phyloP scores from a whole-genome alignment of 2,329 filamentous ascomycete species.

The Paecilomyces sp. region DNA sequence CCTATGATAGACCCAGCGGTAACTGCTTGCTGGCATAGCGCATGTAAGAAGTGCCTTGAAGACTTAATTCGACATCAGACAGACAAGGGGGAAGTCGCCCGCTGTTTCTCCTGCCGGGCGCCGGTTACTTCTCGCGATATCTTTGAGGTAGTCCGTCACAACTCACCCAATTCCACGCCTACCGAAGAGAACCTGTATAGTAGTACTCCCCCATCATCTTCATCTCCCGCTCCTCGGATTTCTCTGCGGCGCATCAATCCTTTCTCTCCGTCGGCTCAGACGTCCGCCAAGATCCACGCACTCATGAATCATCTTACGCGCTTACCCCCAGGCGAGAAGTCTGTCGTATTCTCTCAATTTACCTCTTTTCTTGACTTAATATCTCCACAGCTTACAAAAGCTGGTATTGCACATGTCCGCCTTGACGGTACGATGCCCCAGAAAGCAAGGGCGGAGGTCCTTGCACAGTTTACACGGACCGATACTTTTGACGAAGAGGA shows the following conservation, averaged over 20 bases:
- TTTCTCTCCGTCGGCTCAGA: constrained; percentile 51
- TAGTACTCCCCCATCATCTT: constrained; percentile 28
- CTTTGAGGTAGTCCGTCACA: constrained; percentile 82
- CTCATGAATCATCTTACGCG: constrained; percentile 68
- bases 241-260: constrained; percentile 55
- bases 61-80: constrained; percentile 84
- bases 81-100: constrained; percentile 65
- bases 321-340: constrained; percentile 68
- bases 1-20: constrained; percentile 93
- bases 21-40: constrained; percentile 95
- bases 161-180: constrained; percentile 35
- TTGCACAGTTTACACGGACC: constrained; percentile 60
- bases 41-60: constrained; percentile 87
- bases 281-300: constrained; percentile 78
- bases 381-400: constrained; percentile 65
- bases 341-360: constrained; percentile 94
- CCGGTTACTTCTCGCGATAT: constrained; percentile 74
- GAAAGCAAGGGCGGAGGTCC: constrained; percentile 70
- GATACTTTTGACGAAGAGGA: constrained; percentile 29
- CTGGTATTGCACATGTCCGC: constrained; percentile 72
- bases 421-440: constrained; percentile 89
- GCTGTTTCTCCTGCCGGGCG: constrained; percentile 87
- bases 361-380: constrained; percentile 93
- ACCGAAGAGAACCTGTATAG: constrained; percentile 37
- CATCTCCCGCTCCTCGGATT: constrained; percentile 42